Evolutionary conservation across 2,329 filamentous ascomycete genomes (phyloP), one percentile per base, ranked within the genome.

Genomic region (Claviceps humidiphila): DNA sequence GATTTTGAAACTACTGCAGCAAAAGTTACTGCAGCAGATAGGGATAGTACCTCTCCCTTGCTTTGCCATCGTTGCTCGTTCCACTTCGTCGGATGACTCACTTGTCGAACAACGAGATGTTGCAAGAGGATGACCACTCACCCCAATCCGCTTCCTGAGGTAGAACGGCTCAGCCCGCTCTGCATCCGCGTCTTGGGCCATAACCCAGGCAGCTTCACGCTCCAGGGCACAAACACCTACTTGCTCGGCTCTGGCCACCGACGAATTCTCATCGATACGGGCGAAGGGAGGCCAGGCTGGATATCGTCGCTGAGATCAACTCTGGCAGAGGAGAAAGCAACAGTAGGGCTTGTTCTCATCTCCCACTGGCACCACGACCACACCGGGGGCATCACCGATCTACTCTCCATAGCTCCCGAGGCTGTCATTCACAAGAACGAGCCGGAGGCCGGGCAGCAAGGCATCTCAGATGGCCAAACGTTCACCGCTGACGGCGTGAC

Each of bases 321-420:
- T 0, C 74, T 97, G 2, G 66, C 73, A 6, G 69, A 80, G 24
- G 87, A 95, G 64, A 76, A 82, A 24, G 84, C 85, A 20, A 77
- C 73, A 0, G 72, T 97, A 24, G 73, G 80, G n/a, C 71, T 75
- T 17, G 82, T 83, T 0, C 73, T 98, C 22, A 74, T 98, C 48
- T 94, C 90, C 0, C 93, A 98, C 66, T 95, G 90, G 89, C 93
- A 98, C 64, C 78, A 72, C 43, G 93, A 98, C 63, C 93, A 98
- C 63, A 77, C 83, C 6, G 80, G 82, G 24, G 93, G 93, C 7
- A 77, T 96, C 24, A 64, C 70, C 2, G 82, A 94, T 60, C 72
- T 96, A 1, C 71, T 82, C 17, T 66, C 70, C 14, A 63, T 84
- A 24, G 86, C 75, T n/a, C 84, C 87, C 0, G 63, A 74, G 17